Percentiles rank a stretch among this genome's conserved stretches.
Conservation (phyloP, 2,329 filamentous ascomycete genomes). For the Penicillium sp. region DNA sequence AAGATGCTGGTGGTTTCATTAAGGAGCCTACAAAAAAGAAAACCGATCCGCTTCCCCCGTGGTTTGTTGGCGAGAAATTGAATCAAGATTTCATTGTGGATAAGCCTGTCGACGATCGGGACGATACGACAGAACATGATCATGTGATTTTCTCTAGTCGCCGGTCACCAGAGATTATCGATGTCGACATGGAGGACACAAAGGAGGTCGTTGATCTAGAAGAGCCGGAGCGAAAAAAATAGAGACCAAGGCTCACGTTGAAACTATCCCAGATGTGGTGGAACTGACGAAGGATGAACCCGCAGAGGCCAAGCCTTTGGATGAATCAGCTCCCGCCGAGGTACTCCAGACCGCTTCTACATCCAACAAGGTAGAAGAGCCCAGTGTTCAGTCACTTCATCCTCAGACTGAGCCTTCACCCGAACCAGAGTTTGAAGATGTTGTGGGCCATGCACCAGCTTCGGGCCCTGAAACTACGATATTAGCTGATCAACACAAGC, state of each 20-base stretch:
- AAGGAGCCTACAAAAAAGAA: constrained; percentile 39
- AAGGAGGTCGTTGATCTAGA: constrained; percentile 33
- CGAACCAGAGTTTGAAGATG: neutral
- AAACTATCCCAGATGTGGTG: neutral
- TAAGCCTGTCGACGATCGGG: constrained; percentile 7
- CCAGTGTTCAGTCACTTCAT: neutral
- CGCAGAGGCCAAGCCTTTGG: neutral
- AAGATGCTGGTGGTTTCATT: constrained; percentile 61
- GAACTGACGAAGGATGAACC: neutral
- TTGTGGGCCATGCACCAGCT: neutral
- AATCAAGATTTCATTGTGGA: constrained; percentile 33
- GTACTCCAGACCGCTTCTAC: constrained; percentile 1
- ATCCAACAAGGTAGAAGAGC: neutral
- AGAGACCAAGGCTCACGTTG: neutral
- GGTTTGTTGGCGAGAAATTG: constrained; percentile 40
- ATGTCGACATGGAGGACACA: constrained; percentile 31
- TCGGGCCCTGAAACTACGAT: neutral
- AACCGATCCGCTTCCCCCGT: constrained; percentile 40
- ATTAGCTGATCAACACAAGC: neutral
- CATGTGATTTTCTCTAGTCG: constrained; percentile 29
- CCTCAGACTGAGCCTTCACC: neutral
- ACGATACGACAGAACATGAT: constrained; percentile 19
- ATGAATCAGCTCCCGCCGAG: constrained; percentile 4
- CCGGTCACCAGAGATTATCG: constrained; percentile 36
- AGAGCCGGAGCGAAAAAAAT: constrained; percentile 10